These are phyloP conservation scores for Aspergillus pseudoglaucus DNA, from an alignment of 2,329 filamentous ascomycete genomes.

Conservation along the genomic window DNA sequence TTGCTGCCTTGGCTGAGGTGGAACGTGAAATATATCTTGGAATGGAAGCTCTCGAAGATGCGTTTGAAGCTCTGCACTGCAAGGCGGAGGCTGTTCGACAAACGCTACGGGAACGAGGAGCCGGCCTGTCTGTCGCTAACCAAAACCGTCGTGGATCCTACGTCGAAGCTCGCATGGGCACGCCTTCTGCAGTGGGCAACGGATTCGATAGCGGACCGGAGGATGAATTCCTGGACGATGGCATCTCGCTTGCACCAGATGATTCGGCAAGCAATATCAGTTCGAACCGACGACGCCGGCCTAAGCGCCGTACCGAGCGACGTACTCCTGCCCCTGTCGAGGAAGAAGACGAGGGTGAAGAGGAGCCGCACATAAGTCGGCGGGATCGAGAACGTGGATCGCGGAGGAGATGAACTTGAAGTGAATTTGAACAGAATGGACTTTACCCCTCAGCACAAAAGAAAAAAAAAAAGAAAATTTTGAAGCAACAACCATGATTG, in stretches of 20 bases:
- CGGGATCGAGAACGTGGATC: slow-evolving; percentile 19
- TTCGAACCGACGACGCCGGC: slow-evolving; percentile 38
- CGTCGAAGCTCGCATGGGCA: slow-evolving; percentile 38
- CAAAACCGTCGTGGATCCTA: slow-evolving; percentile 38
- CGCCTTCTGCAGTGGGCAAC: slow-evolving; percentile 27
- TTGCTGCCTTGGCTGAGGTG: slow-evolving; percentile 80
- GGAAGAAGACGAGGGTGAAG: slow-evolving; percentile 41
- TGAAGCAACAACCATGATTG: background rate
- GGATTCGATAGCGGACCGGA: slow-evolving; percentile 38
- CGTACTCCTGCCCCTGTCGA: slow-evolving; percentile 44
- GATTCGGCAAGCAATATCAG: slow-evolving; percentile 47
- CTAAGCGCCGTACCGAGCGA: slow-evolving; percentile 42
- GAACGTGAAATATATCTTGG: slow-evolving; percentile 88
- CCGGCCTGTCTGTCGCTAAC: slow-evolving; percentile 57
- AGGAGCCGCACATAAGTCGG: slow-evolving; percentile 16
- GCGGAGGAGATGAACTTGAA: slow-evolving; percentile 16
- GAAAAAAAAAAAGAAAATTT: background rate
- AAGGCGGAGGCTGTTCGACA: slow-evolving; percentile 75
- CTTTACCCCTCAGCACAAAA: background rate
- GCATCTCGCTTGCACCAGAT: slow-evolving; percentile 40
- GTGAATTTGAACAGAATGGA: background rate
- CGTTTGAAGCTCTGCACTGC: slow-evolving; percentile 84
- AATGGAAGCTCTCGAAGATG: slow-evolving; percentile 92
- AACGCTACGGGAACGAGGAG: slow-evolving; percentile 71
- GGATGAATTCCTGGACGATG: slow-evolving; percentile 42